Base-by-base conservation (phyloP, 345 rosid genomes). In the Hibiscus tridactylites region DNA sequence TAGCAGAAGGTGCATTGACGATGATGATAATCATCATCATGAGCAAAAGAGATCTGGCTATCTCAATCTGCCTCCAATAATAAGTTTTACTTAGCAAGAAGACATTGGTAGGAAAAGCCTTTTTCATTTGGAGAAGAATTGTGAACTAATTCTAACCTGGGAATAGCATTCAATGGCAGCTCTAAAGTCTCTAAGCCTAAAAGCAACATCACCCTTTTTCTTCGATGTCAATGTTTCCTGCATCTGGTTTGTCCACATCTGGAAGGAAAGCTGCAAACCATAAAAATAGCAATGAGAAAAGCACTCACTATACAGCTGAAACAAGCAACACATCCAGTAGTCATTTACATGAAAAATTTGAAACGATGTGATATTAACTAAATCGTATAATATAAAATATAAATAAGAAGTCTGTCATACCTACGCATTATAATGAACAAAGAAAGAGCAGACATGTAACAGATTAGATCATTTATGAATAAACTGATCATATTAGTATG, bases 201-300 rank as follows among this genome's bases (percentile, higher is more conserved):
- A 94, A 71, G 97, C 92, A 75, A 76, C 84, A 82, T 94, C 97
- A 17, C 97, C 97, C 81, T 83, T 88, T 79, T 94, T 94, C 96
- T 49, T 49, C n/a, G 80, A 83, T 67, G 83, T 90, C 47, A 90
- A 74, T 4, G 93, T 91, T 76, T 91, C 97, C 76, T 87, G 90
- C 98, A 91, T 91, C 82, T 94, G 95, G 78, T 91, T 88, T 17
- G 96, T 94, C 98, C 97, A 91, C 95, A 94, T 91, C 73, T 94
- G 97, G 86, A 94, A 94, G 5, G 98, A 91, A 61, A 94, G 98
- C 97, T 94, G 91, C 71, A 70, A 71, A 19, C 24, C 11, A 56
- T 29, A 46, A 73, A 60, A 56, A 37, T 16, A 72, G 16, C 13
- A 21, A 9, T 53, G 62, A 73, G 61, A 39, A 63, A 26, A 73